Base-by-base conservation (phyloP, 805 yeast genomes). In the Schwanniomyces occidentalis region DNA sequence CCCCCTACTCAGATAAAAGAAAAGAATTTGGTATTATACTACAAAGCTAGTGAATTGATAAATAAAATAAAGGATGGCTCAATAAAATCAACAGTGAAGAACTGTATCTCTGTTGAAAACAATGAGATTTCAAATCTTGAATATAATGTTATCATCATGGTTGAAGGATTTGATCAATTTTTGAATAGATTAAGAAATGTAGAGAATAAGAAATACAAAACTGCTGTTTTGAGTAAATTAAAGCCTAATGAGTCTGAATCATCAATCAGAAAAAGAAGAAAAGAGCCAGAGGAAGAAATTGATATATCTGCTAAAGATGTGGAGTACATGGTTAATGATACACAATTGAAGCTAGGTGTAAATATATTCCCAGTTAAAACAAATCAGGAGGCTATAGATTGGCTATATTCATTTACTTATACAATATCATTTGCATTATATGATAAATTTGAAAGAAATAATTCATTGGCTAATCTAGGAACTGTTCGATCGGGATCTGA, bases 331-430 rank as follows among this genome's bases (percentile, higher is more conserved):
- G 40, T 79, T 1, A 54, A 70, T 9, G 64, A 65, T 23, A 54
- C 74, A 6, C 80, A 80, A 51, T 56, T 80, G 5, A 46, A 62
- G 20, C 45, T 65, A 44, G 71, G 72, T 3, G 54, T 76, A 14
- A 78, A 77, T 42, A 51, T 80, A 1, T 78, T 79, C 45, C 73
- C 70, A 10, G 66, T 74, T 2, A 68, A 64, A 56, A 75, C 65
- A 29, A 49, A 51, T 5, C 65, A 54, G 30, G 85, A 80, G 32
- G 56, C 74, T 1, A 36, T 66, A 1, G 66, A 59, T 4, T 79
- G 86, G 79, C 49, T 82, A 10, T 71, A 65, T 29, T 72, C 81
- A 10, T 69, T 81, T 42, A 63, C 85, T 0, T 74, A 78, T 44
- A 68, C 87, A 0, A 66, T 82, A 5, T 68, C 79, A 0, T 52